A percentile compares a stretch with the other conserved stretches of the same genome.
Conservation (phyloP, 164 flowering plant genomes). For the Warburgia ugandensis region DNA sequence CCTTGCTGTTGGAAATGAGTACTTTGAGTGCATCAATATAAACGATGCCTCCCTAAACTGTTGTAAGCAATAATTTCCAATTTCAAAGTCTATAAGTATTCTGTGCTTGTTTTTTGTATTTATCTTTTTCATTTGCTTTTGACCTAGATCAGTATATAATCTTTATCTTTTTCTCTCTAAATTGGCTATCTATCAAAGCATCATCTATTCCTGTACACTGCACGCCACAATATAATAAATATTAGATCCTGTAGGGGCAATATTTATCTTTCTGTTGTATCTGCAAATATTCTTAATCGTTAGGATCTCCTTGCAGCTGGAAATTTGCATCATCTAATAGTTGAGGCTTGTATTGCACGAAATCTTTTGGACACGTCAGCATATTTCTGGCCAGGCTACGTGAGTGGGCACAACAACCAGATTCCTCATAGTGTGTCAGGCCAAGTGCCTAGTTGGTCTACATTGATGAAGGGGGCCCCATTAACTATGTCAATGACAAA, state of each 20-base stretch:
- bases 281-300: slow-evolving; percentile 1
- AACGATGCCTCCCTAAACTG: slow-evolving; percentile 69
- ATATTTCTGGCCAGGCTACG: slow-evolving; percentile 95
- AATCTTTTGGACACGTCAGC: slow-evolving; percentile 83
- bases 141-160: too few species aligned
- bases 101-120: not conserved
- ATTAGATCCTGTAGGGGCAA: too few species aligned
- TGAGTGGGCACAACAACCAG: slow-evolving; percentile 65
- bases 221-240: too few species aligned
- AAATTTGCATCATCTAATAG: slow-evolving; percentile 82
- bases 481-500: slow-evolving; percentile 59
- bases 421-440: slow-evolving; percentile 55
- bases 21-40: slow-evolving; percentile 65
- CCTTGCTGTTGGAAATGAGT: slow-evolving; percentile 46
- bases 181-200: too few species aligned
- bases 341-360: slow-evolving; percentile 95
- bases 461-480: slow-evolving; percentile 80
- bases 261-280: not conserved
- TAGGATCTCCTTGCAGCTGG: slow-evolving; percentile 61
- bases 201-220: too few species aligned
- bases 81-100: slow-evolving; percentile 3
- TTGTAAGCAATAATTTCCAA: too few species aligned
- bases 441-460: slow-evolving; percentile 86
- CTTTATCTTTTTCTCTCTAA: too few species aligned
- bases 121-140: not conserved